Conservation (phyloP, 495 filamentous ascomycete genomes). For the Penicillium coprophilum region DNA sequence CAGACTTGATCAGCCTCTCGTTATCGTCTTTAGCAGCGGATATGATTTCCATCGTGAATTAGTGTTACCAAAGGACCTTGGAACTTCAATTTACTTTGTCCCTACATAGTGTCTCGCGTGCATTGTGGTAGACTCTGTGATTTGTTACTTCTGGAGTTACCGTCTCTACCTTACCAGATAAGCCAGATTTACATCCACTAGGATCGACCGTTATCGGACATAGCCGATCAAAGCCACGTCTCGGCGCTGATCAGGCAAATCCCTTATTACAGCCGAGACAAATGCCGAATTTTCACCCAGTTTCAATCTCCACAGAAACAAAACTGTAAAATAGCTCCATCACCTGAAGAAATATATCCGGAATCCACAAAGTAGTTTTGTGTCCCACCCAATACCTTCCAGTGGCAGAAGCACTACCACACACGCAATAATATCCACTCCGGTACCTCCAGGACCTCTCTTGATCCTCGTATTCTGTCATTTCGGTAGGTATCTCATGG, state of each 20-base stretch:
- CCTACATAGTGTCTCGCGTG: not conserved
- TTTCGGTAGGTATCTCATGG: not conserved
- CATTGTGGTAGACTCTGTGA: not conserved
- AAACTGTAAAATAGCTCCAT: not conserved
- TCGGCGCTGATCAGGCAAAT: not conserved
- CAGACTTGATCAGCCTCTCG: not conserved
- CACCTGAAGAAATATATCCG: not conserved
- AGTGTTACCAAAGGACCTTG: not conserved
- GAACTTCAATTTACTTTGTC: not conserved
- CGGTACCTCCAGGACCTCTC: not conserved
- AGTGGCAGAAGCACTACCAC: not conserved
- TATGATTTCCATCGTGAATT: constrained; percentile 1
- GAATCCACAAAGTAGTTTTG: not conserved
- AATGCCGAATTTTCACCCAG: not conserved
- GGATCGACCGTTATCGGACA: not conserved
- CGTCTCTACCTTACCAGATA: not conserved
- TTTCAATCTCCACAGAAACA: not conserved
- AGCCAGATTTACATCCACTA: not conserved
- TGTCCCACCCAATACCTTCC: not conserved
- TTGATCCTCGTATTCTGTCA: not conserved
- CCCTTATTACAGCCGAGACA: not conserved
- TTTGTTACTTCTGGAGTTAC: not conserved
- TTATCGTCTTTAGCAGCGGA: constrained; percentile 1
- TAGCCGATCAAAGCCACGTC: not conserved
- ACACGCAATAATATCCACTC: not conserved